These are phyloP conservation scores for Camelina sativa DNA, from an alignment of 345 rosid species.

Conservation along the genomic window DNA sequence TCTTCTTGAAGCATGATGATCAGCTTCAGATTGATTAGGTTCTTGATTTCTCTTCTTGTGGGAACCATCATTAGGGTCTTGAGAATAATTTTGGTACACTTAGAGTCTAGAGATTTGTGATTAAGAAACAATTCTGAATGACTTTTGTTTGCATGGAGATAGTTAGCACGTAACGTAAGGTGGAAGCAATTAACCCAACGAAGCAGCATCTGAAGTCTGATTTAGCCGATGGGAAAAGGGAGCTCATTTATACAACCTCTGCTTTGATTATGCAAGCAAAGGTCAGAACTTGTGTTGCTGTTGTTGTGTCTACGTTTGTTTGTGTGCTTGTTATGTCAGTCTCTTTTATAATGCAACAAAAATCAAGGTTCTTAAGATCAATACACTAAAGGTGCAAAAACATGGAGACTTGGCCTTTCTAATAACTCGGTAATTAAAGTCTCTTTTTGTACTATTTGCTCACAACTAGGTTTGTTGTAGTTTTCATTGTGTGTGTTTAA, in stretches of 20 bases:
- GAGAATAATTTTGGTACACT: neutral
- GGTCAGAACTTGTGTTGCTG: constrained; percentile 42
- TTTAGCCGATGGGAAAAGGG: constrained; percentile 85
- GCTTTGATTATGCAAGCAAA: constrained; percentile 75
- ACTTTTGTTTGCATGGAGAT: constrained; percentile 25
- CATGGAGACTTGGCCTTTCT: no score
- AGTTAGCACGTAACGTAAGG: constrained; percentile 66
- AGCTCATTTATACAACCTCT: constrained; percentile 90
- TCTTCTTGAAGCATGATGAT: constrained; percentile 77
- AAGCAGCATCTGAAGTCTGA: constrained; percentile 85
- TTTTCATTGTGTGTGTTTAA: no score
- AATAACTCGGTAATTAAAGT: no score
- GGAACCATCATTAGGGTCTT: neutral
- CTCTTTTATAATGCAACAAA: constrained; percentile 50
- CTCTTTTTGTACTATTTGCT: no score
- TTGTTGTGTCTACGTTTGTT: no score
- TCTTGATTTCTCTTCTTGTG: neutral
- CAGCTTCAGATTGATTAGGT: constrained; percentile 79
- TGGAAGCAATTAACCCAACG: constrained; percentile 77
- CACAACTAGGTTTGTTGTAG: no score
- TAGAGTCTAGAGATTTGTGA: constrained; percentile 15
- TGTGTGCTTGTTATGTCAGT: constrained; percentile 15
- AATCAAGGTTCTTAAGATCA: constrained; percentile 84
- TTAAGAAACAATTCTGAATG: neutral
- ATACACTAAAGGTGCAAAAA: constrained; percentile 81